phyloP scores from a whole-genome alignment of 192 early-diverging fungal species.

The Pilaira anomala region DNA sequence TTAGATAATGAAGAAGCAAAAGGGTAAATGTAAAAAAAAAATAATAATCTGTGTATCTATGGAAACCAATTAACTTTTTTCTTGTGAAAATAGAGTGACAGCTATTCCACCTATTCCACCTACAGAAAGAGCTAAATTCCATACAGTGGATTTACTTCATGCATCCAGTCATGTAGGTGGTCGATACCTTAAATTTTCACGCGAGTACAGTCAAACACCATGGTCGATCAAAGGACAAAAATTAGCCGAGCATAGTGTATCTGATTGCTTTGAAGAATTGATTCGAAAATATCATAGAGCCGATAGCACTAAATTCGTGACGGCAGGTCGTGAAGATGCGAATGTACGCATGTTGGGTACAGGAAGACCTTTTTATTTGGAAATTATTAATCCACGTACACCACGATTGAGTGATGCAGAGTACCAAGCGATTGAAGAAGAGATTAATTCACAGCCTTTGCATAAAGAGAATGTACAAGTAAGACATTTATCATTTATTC shows the following conservation, averaged over 20 bases:
- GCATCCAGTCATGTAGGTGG: constrained; percentile 62
- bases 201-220: constrained; percentile 82
- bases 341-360: constrained; percentile 93
- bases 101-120: constrained; percentile 19
- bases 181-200: constrained; percentile 67
- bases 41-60: neutral
- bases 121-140: neutral
- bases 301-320: constrained; percentile 75
- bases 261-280: constrained; percentile 68
- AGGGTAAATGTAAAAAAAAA: constrained; percentile 31
- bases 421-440: constrained; percentile 45
- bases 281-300: constrained; percentile 53
- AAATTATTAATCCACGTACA: constrained; percentile 75
- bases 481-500: constrained; percentile 44
- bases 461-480: constrained; percentile 54
- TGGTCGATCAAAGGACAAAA: constrained; percentile 71
- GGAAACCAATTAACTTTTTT: constrained; percentile 7
- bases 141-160: constrained; percentile 45
- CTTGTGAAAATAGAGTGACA: constrained; percentile 8
- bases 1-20: constrained; percentile 40
- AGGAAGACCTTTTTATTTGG: constrained; percentile 90
- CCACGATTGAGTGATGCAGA: constrained; percentile 36
- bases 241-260: constrained; percentile 72
- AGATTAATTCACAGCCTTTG: constrained; percentile 31
- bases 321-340: constrained; percentile 88